Evolutionary conservation across 805 yeast genomes (phyloP).

Genomic region (Zygotorulaspora chibaensis): DNA sequence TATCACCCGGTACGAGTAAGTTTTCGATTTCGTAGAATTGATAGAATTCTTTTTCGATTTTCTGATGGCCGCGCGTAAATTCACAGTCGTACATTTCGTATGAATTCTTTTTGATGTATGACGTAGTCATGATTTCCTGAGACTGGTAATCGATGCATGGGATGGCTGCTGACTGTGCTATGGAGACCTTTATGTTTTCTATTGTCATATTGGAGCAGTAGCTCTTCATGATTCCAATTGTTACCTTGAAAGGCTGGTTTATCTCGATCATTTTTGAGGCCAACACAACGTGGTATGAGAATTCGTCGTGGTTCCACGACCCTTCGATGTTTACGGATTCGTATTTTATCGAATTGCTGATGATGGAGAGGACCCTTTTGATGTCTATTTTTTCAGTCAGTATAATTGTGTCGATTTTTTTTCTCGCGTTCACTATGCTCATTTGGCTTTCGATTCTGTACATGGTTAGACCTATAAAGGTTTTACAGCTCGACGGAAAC

Average conservation of each 20-base stretch:
- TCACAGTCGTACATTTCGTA: conserved; percentile 10
- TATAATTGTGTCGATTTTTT: conserved; percentile 14
- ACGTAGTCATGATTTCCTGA: conserved; percentile 5
- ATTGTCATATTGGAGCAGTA: conserved; percentile 4
- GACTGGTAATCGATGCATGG: conserved; percentile 16
- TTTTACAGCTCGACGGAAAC: conserved; percentile 12
- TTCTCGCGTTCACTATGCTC: conserved; percentile 2
- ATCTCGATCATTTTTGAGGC: conserved; percentile 17
- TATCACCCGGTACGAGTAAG: conserved; percentile 6
- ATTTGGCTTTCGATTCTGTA: conserved; percentile 17
- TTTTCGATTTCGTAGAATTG: conserved; percentile 8
- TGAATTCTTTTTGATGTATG: conserved; percentile 12
- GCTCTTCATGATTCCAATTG: conserved; percentile 7
- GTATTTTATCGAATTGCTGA: conserved; percentile 7
- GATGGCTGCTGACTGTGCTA: conserved; percentile 17
- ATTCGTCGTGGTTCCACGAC: conserved; percentile 11
- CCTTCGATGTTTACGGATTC: conserved; percentile 13
- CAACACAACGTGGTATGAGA: conserved; percentile 10
- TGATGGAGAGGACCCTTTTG: conserved; percentile 13
- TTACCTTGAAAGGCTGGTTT: conserved; percentile 12
- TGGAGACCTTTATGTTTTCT: conserved; percentile 5
- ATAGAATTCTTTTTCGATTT: conserved; percentile 1
- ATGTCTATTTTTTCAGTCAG: conserved; percentile 15
- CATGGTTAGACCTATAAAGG: conserved; percentile 15
- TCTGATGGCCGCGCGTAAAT: not conserved